These are phyloP conservation scores for Tanacetum coccineum DNA, from an alignment of 129 eudicot genomes.

Conservation along the genomic window DNA sequence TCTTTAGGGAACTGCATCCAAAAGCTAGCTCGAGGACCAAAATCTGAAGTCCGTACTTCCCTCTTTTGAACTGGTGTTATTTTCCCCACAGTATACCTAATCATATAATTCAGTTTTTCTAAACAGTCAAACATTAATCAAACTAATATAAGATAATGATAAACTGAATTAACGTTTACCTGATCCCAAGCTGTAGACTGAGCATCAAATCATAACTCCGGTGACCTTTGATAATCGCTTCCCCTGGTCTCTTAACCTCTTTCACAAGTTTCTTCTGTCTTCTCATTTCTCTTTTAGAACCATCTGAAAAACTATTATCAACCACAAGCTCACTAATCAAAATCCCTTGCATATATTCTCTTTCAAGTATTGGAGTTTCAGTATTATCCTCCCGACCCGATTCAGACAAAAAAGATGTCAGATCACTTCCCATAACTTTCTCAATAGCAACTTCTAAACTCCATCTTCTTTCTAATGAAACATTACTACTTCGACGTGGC, in stretches of 20 bases:
- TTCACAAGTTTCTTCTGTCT: conserved; percentile 65
- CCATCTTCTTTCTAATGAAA: conserved; percentile 83
- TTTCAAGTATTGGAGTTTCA: conserved; percentile 65
- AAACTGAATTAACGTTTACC: conserved; percentile 32
- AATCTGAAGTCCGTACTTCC: conserved; percentile 79
- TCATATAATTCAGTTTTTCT: conserved; percentile 21
- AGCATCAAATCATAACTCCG: conserved; percentile 96
- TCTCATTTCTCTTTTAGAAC: conserved; percentile 57
- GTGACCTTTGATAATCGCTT: conserved; percentile 84
- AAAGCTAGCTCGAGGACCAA: conserved; percentile 91
- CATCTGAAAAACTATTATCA: conserved; percentile 45
- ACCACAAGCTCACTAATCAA: conserved; percentile 82
- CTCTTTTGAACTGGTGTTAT: conserved; percentile 91
- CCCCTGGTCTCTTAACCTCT: conserved; percentile 81
- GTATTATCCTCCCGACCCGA: conserved; percentile 36
- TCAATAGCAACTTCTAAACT: conserved; percentile 90
- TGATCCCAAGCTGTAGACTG: conserved; percentile 95
- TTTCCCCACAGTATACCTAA: conserved; percentile 96
- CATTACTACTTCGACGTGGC: conserved; percentile 42
- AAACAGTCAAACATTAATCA: conserved; percentile 18
- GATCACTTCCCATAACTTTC: conserved; percentile 62
- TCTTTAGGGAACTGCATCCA: conserved; percentile 94
- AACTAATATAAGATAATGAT: neutral
- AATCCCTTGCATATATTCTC: conserved; percentile 99
- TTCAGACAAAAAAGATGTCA: conserved; percentile 48